Evolutionary conservation across 2,329 filamentous ascomycete species (phyloP).

Genomic region (Aspergillus amoenus): DNA sequence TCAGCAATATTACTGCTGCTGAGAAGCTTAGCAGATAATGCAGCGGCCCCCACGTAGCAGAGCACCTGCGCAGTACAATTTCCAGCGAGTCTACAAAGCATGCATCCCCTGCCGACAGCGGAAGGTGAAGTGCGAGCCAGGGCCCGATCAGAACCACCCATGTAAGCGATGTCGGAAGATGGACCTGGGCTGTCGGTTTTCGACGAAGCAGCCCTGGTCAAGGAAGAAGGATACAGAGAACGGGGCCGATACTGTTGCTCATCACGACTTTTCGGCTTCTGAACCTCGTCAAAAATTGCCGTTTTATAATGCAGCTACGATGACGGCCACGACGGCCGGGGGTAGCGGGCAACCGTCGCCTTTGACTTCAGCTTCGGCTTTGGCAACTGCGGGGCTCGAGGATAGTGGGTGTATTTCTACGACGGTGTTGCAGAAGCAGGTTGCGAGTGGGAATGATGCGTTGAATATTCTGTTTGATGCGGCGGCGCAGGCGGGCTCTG

Average conservation of each 20-base stretch:
- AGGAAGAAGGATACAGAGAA: conserved; percentile 1
- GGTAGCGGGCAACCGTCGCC: too few species aligned
- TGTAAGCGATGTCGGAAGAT: conserved; percentile 45
- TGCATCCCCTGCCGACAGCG: conserved; percentile 47
- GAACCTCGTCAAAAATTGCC: too few species aligned
- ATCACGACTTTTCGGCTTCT: too few species aligned
- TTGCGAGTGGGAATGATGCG: conserved; percentile 53
- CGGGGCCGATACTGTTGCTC: too few species aligned
- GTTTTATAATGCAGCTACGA: too few species aligned
- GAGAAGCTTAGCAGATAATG: background rate
- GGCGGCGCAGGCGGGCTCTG: conserved; percentile 38
- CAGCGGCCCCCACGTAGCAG: conserved; percentile 15
- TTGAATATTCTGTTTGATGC: conserved; percentile 52
- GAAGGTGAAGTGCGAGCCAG: conserved; percentile 47
- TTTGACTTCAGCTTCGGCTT: too few species aligned
- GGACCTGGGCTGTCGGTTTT: conserved; percentile 44
- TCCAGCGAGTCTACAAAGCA: conserved; percentile 49
- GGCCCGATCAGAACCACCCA: conserved; percentile 26
- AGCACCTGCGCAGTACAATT: conserved; percentile 29
- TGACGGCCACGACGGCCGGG: too few species aligned
- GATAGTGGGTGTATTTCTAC: conserved; percentile 26
- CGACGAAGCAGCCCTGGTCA: conserved; percentile 26
- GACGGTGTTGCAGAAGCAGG: conserved; percentile 49
- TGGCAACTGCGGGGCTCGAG: background rate
- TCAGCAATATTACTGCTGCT: too few species aligned